Conservation (phyloP, 176 grass and related monocot species). For the Phyllostachys edulis region DNA sequence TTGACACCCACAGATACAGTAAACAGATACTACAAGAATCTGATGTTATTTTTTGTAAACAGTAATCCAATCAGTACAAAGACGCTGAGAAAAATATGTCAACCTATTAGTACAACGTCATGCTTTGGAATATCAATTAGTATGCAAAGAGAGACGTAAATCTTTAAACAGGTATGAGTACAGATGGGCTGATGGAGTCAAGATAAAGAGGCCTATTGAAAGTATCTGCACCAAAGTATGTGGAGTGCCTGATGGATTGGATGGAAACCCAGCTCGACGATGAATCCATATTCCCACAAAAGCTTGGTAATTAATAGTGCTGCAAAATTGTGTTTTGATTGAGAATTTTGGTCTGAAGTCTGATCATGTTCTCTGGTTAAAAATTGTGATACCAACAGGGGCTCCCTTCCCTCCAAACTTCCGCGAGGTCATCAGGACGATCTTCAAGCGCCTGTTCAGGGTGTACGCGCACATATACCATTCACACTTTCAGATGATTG, state of each 20-base stretch:
- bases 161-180: slow-evolving; percentile 68
- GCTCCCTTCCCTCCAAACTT: slow-evolving; percentile 88
- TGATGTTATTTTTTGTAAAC: background rate
- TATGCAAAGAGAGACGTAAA: background rate
- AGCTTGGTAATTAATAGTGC: slow-evolving; percentile 50
- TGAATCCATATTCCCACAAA: slow-evolving; percentile 88
- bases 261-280: slow-evolving; percentile 78
- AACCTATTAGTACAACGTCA: background rate
- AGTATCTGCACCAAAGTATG: slow-evolving; percentile 87
- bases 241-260: slow-evolving; percentile 97
- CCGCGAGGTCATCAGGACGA: slow-evolving; percentile 66
- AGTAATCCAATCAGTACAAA: background rate
- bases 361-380: slow-evolving; percentile 1
- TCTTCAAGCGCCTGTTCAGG: slow-evolving; percentile 95
- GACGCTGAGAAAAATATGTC: background rate
- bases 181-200: slow-evolving; percentile 92
- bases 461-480: slow-evolving; percentile 94
- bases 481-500: slow-evolving; percentile 82
- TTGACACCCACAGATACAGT: background rate
- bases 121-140: background rate
- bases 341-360: background rate
- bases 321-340: background rate
- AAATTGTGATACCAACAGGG: too few relatives aligned
- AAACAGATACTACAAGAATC: background rate
- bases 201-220: slow-evolving; percentile 85